Evolutionary conservation across 805 yeast species (phyloP).

Genomic region (Candida michaelii): DNA sequence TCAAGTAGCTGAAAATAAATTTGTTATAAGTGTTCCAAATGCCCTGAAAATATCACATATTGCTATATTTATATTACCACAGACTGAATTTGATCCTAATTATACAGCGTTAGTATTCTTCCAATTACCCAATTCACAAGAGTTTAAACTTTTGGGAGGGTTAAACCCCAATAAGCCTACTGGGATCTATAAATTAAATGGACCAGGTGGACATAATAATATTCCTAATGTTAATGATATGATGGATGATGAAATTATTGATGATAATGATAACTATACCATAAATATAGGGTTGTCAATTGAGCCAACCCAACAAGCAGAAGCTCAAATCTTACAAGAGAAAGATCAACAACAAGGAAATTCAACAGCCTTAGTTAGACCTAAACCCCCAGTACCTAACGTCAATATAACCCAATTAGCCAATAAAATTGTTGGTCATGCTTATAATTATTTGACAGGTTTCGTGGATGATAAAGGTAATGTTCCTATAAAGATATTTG

Average conservation of each 20-base stretch:
- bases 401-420: constrained; percentile 57
- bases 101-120: constrained; percentile 85
- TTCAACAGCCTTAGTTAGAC: constrained; percentile 15
- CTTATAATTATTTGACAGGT: constrained; percentile 88
- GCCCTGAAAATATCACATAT: constrained; percentile 73
- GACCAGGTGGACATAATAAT: constrained; percentile 41
- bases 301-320: constrained; percentile 73
- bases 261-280: constrained; percentile 26
- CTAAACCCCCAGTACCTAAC: constrained; percentile 18
- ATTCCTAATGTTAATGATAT: constrained; percentile 12
- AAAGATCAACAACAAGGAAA: constrained; percentile 20
- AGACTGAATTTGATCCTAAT: constrained; percentile 64
- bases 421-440: constrained; percentile 85
- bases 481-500: constrained; percentile 84
- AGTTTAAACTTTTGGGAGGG: constrained; percentile 68
- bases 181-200: constrained; percentile 82
- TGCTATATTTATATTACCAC: constrained; percentile 83
- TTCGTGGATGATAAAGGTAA: constrained; percentile 77
- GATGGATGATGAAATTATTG: constrained; percentile 31
- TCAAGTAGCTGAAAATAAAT: constrained; percentile 70
- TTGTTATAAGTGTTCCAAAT: constrained; percentile 59
- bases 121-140: constrained; percentile 65
- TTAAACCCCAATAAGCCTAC: constrained; percentile 71
- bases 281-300: constrained; percentile 81
- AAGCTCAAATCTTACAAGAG: constrained; percentile 50